Conservation (phyloP, 805 yeast species). For the Kurtzmaniella cleridarum region DNA sequence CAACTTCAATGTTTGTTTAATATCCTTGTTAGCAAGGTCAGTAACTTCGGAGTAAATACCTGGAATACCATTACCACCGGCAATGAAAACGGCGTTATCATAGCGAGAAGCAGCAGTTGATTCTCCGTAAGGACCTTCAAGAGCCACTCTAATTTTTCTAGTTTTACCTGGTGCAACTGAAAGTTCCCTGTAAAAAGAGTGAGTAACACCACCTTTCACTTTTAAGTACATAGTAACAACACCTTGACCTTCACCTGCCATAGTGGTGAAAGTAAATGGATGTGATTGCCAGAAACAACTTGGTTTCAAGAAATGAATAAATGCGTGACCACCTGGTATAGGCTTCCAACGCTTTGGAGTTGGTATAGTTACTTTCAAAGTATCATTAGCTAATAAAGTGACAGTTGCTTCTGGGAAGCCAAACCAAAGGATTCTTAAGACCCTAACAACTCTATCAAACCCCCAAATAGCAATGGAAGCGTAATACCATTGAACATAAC, state of each 20-base stretch:
- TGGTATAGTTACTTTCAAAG: constrained; percentile 45
- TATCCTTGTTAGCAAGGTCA: constrained; percentile 8
- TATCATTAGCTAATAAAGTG: constrained; percentile 36
- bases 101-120: constrained; percentile 23
- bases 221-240: constrained; percentile 26
- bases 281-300: constrained; percentile 60
- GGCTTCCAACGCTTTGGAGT: constrained; percentile 52
- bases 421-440: constrained; percentile 48
- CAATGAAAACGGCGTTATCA: constrained; percentile 28
- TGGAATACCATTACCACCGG: constrained; percentile 40
- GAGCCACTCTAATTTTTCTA: constrained; percentile 24
- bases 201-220: constrained; percentile 31
- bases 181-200: constrained; percentile 15
- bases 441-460: constrained; percentile 56
- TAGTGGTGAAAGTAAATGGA: constrained; percentile 49
- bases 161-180: constrained; percentile 12
- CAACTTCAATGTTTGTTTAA: constrained; percentile 29
- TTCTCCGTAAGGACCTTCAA: constrained; percentile 37
- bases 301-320: constrained; percentile 44
- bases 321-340: constrained; percentile 59
- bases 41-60: constrained; percentile 34
- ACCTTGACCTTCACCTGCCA: constrained; percentile 10
- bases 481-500: constrained; percentile 35
- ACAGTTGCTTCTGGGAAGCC: constrained; percentile 55
- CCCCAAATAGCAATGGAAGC: constrained; percentile 64